Base-by-base conservation (phyloP, 2,329 filamentous ascomycete species). In the Grosmannia huntii region DNA sequence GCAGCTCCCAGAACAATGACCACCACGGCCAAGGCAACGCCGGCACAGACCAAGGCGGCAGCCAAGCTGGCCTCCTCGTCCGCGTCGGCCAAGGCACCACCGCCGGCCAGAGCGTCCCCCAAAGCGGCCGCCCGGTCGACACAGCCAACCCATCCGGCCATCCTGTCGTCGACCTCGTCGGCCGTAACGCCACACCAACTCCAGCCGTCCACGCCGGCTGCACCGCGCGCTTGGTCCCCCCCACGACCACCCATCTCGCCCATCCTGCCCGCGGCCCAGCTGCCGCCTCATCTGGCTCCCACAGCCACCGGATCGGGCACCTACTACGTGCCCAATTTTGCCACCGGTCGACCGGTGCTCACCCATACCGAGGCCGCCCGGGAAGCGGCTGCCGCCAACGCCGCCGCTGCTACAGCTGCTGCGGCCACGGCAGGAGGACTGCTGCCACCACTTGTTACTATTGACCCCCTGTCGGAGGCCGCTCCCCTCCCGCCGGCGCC, bases 201-300 rank as follows among this genome's bases (percentile, higher is more conserved):
- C 11, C 52, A 44, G 28, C 6, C 36, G 14, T 38, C 36, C 36
- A 38, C 14, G 12, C 36, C 55, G 52, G 2, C 55, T 54, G 31
- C 31, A 46, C 46, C 68, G 27, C 72, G 72, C 49, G 67, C 73
- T 44, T 68, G 73, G 38, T 78, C 77, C 21, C 78, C 79, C 2
- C 66, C 66, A 33, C 72, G 73, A 33, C 79, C 79, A 25, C 74
- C 78, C 57, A 71, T 82, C 62, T 81, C 78, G 61, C 79, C 79
- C 57, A 76, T 82, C 61, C 81, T 80, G 21, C 78, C 79, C 11
- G 23, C 55, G 0, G 60, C 57, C 19, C 48, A 62, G 10, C 49
- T 63, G 41, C 77, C 77, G 2, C 59, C 61, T 7, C 62, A 65
- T 44, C 56, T 65, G 57, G 9, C 68, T 75, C 27, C 69, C 68